Percentiles rank a stretch among this genome's conserved stretches.
Conservation (phyloP, 495 filamentous ascomycete genomes). For the Acidiella bohemica region DNA sequence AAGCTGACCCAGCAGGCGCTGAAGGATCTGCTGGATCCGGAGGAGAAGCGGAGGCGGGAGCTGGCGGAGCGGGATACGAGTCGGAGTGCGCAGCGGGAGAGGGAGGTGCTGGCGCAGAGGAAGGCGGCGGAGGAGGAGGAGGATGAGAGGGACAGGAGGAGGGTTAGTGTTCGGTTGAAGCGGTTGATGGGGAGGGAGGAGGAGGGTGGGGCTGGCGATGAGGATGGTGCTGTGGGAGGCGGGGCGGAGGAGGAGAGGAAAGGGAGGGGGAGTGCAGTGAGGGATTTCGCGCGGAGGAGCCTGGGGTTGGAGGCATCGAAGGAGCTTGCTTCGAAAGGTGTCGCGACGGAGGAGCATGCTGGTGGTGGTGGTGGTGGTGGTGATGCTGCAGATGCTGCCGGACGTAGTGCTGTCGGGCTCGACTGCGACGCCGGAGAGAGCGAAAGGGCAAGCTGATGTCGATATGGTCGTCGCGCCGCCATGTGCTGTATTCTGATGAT, state of each 20-base stretch:
- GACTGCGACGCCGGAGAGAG: too few species aligned
- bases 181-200: constrained; percentile 20
- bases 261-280: neutral
- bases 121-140: constrained; percentile 26
- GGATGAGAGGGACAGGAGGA: constrained; percentile 27
- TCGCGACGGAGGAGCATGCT: too few species aligned
- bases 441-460: too few species aligned
- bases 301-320: too few species aligned
- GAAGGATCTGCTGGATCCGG: constrained; percentile 31
- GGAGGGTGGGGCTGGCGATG: constrained; percentile 1
- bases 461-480: too few species aligned
- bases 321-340: too few species aligned
- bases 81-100: constrained; percentile 37
- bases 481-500: too few species aligned
- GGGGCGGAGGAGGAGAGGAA: neutral
- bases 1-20: constrained; percentile 28
- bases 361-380: too few species aligned
- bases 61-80: constrained; percentile 37
- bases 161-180: constrained; percentile 22
- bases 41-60: constrained; percentile 30
- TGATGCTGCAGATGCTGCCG: too few species aligned
- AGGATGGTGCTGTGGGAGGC: neutral
- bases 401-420: too few species aligned
- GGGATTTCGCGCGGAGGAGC: neutral
- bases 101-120: constrained; percentile 28